Conservation (phyloP, 140 eudicot genomes). For the Oenanthe javanica region DNA sequence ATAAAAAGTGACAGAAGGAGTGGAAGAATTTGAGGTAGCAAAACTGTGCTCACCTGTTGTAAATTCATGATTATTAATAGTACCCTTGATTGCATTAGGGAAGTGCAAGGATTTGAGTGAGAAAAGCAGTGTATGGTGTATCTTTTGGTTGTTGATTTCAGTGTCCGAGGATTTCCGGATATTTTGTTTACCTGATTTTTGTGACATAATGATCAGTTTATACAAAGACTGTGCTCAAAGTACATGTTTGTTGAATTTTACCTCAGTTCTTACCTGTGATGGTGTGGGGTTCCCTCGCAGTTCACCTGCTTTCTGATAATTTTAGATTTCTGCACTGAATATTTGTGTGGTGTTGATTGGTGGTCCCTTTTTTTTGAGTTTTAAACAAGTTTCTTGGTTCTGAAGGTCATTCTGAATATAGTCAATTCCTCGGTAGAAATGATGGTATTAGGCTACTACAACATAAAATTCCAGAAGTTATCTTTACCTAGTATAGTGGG, state of each 20-base stretch:
- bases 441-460: not conserved
- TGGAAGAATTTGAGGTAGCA: not conserved
- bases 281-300: not conserved
- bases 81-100: not conserved
- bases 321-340: not conserved
- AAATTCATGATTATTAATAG: not conserved
- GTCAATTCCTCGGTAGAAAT: not conserved
- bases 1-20: not conserved
- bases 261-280: not conserved
- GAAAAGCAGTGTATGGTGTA: not conserved
- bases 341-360: not conserved
- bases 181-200: not conserved
- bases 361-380: not conserved
- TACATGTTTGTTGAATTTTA: not conserved
- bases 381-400: not conserved
- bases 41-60: not conserved
- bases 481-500: not conserved
- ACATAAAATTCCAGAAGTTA: not conserved
- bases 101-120: conserved; percentile 4
- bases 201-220: not conserved
- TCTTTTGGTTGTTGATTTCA: not conserved
- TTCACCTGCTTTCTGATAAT: not conserved
- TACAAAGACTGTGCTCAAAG: not conserved
- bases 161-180: not conserved
- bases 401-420: not conserved